Conservation (phyloP, 2,329 filamentous ascomycete genomes). For the Colletotrichum sp. region DNA sequence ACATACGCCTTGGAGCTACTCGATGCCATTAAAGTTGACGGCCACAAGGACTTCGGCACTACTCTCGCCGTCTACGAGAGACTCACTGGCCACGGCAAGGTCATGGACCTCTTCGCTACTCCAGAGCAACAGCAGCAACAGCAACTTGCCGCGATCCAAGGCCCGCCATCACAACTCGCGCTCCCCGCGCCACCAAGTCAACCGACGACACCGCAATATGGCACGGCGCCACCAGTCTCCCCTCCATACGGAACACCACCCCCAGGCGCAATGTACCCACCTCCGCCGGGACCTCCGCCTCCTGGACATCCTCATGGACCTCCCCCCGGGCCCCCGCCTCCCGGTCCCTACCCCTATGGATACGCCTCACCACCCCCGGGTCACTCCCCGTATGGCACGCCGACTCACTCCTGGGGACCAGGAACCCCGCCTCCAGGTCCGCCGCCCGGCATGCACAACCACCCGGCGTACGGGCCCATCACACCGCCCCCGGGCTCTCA, state of each 20-base stretch:
- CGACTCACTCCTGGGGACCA: neutral
- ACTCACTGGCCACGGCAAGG: conserved; percentile 52
- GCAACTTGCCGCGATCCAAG: neutral
- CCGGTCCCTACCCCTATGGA: neutral
- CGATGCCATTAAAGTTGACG: conserved; percentile 58
- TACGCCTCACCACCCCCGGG: neutral
- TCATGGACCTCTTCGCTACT: conserved; percentile 55
- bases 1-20: conserved; percentile 59
- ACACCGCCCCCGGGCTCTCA: neutral
- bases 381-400: neutral
- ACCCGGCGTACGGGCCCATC: neutral
- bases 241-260: conserved; percentile 24
- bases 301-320: neutral
- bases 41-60: conserved; percentile 57
- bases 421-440: neutral
- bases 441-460: neutral
- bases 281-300: conserved; percentile 9
- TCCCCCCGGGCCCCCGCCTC: conserved; percentile 3
- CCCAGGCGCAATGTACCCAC: neutral
- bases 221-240: neutral
- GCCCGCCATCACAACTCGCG: neutral
- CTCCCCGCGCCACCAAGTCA: conserved; percentile 56
- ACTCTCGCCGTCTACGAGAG: conserved; percentile 58
- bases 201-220: conserved; percentile 27
- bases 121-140: conserved; percentile 29